A percentile compares a stretch with the other conserved stretches of the same genome.
Evolutionary conservation across 23 red algal genomes (phyloP).

Genomic region (Gracilaria gracilis): DNA sequence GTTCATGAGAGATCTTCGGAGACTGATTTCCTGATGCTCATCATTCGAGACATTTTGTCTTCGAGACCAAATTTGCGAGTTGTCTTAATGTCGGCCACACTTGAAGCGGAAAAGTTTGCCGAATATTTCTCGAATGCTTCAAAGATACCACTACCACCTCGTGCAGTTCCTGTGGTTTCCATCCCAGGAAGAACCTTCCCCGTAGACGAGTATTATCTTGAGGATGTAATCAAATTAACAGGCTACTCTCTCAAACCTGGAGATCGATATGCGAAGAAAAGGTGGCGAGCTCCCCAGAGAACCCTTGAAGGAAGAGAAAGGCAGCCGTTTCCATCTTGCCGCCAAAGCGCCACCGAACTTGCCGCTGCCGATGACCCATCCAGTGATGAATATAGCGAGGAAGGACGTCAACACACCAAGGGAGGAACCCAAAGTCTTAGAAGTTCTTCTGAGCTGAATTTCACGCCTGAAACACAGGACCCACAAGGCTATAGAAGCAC

Average conservation of each 20-base stretch:
- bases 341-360: slow-evolving; percentile 37
- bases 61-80: slow-evolving; percentile 40
- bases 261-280: slow-evolving; percentile 68
- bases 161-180: slow-evolving; percentile 66
- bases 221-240: slow-evolving; percentile 73
- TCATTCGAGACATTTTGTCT: slow-evolving; percentile 69
- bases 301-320: not conserved
- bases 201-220: slow-evolving; percentile 80
- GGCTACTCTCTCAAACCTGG: slow-evolving; percentile 68
- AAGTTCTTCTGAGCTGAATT: not conserved
- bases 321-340: not conserved
- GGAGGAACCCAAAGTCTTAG: not conserved
- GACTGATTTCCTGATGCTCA: slow-evolving; percentile 85
- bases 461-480: not conserved
- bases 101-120: slow-evolving; percentile 84
- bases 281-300: not conserved
- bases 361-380: slow-evolving; percentile 26
- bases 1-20: slow-evolving; percentile 96
- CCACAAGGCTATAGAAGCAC: not conserved
- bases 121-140: slow-evolving; percentile 67
- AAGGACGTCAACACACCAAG: not conserved
- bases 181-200: slow-evolving; percentile 94
- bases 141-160: not conserved
- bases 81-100: slow-evolving; percentile 92
- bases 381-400: slow-evolving; percentile 2